Percentiles rank a stretch among this genome's conserved stretches.
These are phyloP conservation scores for Ophiostoma pallidulum DNA, from an alignment of 2,329 filamentous ascomycete species.

Conservation along the genomic window DNA sequence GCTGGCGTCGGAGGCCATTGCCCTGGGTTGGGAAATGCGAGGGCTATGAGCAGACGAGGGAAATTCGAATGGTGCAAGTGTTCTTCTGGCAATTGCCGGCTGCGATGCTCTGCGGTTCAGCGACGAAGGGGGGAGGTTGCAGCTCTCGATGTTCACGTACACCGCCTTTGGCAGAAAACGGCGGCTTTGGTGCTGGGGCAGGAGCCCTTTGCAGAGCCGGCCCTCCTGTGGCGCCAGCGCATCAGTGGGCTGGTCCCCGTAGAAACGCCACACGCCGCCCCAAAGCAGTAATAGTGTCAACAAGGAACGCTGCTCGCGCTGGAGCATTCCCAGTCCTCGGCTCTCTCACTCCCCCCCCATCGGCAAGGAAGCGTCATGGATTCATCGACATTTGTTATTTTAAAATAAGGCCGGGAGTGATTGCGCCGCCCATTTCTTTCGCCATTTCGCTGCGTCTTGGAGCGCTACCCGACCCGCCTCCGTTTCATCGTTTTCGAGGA, in stretches of 20 bases:
- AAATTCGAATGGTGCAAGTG: too few species aligned
- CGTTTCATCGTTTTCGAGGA: not conserved
- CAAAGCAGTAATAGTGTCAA: slow-evolving; percentile 24
- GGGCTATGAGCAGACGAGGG: not conserved
- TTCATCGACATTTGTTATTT: too few species aligned
- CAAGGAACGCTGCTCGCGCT: too few species aligned
- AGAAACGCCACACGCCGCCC: slow-evolving; percentile 18
- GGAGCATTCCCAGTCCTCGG: too few species aligned
- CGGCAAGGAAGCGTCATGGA: too few species aligned
- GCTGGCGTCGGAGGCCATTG: slow-evolving; percentile 36
- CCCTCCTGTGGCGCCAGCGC: not conserved
- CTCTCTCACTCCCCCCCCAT: too few species aligned
- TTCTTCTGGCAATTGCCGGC: not conserved
- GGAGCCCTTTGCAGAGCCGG: not conserved
- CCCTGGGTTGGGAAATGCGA: not conserved
- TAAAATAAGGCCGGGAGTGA: too few species aligned
- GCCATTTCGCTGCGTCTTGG: not conserved
- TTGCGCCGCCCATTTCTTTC: too few species aligned
- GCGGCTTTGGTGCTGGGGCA: too few species aligned
- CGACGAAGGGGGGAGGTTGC: too few species aligned
- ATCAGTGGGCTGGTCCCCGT: slow-evolving; percentile 13
- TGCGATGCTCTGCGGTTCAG: not conserved
- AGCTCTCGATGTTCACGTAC: too few species aligned
- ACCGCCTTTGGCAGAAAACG: slow-evolving; percentile 12
- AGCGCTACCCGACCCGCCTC: too few species aligned